Percentiles rank a stretch among this genome's conserved stretches.
Conservation (phyloP, 805 yeast genomes). For the Candida ficus region DNA sequence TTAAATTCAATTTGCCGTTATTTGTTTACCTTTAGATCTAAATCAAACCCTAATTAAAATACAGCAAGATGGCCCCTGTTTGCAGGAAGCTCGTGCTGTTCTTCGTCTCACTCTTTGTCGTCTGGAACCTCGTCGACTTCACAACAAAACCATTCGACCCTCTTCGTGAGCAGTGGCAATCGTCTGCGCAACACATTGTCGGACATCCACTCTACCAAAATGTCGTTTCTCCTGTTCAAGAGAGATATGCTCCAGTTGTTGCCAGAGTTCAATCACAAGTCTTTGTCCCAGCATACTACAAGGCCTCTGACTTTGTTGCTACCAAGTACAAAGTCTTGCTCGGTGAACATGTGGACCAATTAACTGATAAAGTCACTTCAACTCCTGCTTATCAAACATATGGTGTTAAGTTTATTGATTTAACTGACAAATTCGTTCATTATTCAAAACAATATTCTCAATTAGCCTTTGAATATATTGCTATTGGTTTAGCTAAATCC, state of each 20-base stretch:
- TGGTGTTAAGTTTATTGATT: neutral
- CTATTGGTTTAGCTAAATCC: neutral
- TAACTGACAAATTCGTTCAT: neutral
- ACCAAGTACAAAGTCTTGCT: slow-evolving; percentile 13
- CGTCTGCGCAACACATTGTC: slow-evolving; percentile 4
- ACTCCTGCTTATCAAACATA: slow-evolving; percentile 7
- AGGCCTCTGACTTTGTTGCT: neutral
- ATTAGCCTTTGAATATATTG: neutral
- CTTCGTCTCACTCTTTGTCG: slow-evolving; percentile 9
- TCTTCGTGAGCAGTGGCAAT: slow-evolving; percentile 14
- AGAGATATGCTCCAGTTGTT: slow-evolving; percentile 10
- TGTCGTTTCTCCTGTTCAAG: slow-evolving; percentile 16
- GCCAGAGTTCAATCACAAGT: slow-evolving; percentile 4
- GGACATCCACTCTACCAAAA: slow-evolving; percentile 14
- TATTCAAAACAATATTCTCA: neutral
- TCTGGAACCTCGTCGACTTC: slow-evolving; percentile 19
- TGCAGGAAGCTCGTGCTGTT: slow-evolving; percentile 14
- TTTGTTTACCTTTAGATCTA: too few relatives aligned
- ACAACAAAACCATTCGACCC: slow-evolving; percentile 20
- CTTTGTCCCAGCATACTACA: slow-evolving; percentile 10
- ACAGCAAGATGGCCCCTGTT: slow-evolving; percentile 1
- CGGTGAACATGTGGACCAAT: slow-evolving; percentile 10
- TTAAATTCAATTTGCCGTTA: too few relatives aligned
- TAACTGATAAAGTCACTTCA: slow-evolving; percentile 3
- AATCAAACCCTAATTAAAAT: too few relatives aligned